Percentiles rank a stretch among this genome's conserved stretches.
phyloP scores from a whole-genome alignment of 345 rosid genomes.

The Odontarrhena argentea region DNA sequence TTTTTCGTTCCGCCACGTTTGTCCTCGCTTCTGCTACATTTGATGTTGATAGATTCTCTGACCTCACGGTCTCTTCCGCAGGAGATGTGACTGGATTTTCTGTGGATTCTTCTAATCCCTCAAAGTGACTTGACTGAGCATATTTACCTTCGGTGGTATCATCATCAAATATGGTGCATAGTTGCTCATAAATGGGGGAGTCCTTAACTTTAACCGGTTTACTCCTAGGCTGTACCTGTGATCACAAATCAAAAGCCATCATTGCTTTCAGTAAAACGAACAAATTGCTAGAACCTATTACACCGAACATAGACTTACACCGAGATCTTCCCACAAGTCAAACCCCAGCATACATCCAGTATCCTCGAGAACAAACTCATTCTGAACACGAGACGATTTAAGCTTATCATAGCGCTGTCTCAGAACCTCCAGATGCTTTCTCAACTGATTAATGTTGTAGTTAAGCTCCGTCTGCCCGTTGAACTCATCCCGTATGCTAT shows the following conservation, averaged over 20 bases:
- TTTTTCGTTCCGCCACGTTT: constrained; percentile 32
- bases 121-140: constrained; percentile 92
- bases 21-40: not conserved
- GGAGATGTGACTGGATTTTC: constrained; percentile 37
- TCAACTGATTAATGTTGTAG: constrained; percentile 75
- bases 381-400: constrained; percentile 57
- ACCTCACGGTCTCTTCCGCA: not conserved
- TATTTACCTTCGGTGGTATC: constrained; percentile 68
- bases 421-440: constrained; percentile 79
- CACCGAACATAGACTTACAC: constrained; percentile 51
- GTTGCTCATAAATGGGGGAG: constrained; percentile 76
- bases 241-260: constrained; percentile 16
- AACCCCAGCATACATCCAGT: constrained; percentile 60
- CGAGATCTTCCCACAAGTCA: constrained; percentile 77
- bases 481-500: constrained; percentile 63
- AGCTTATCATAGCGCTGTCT: constrained; percentile 64
- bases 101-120: constrained; percentile 60
- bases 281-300: not conserved
- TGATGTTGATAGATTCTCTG: constrained; percentile 23
- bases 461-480: constrained; percentile 62
- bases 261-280: not conserved
- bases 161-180: constrained; percentile 67
- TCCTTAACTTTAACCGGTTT: constrained; percentile 62
- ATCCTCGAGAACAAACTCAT: constrained; percentile 59
- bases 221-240: constrained; percentile 59